Conservation (phyloP, 2,329 filamentous ascomycete species). For the Rutstroemia sydowiana region DNA sequence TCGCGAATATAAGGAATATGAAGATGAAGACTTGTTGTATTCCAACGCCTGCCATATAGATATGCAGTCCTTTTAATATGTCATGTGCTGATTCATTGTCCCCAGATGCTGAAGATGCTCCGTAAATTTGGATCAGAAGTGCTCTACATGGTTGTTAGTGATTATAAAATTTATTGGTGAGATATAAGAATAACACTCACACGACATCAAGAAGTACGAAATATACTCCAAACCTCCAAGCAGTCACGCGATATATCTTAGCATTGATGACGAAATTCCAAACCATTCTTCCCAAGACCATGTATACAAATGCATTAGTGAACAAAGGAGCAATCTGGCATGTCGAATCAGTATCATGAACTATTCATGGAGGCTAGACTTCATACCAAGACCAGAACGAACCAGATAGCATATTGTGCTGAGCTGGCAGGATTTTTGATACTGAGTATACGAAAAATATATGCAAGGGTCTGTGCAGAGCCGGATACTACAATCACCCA, state of each 20-base stretch:
- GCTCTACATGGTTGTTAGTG: conserved; percentile 13
- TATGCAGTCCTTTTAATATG: conserved; percentile 13
- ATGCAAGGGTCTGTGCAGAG: conserved; percentile 13
- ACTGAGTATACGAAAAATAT: conserved; percentile 16
- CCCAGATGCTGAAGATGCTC: conserved; percentile 29
- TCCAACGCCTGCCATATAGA: conserved; percentile 22
- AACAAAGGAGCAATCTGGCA: conserved; percentile 20
- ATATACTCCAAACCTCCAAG: conserved; percentile 19
- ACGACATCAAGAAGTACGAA: conserved; percentile 26
- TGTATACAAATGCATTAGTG: conserved; percentile 26
- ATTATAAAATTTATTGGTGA: neutral
- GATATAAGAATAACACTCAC: conserved; percentile 18
- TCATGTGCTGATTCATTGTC: conserved; percentile 26
- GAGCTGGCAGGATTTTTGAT: conserved; percentile 27
- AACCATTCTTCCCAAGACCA: conserved; percentile 25
- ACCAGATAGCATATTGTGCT: conserved; percentile 15
- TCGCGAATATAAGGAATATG: conserved; percentile 15
- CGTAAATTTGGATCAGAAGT: conserved; percentile 18
- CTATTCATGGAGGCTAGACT: neutral
- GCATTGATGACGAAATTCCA: conserved; percentile 20
- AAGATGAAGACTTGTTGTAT: conserved; percentile 22
- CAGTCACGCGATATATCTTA: conserved; percentile 18
- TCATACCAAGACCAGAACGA: conserved; percentile 18
- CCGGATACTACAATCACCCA: conserved; percentile 16
- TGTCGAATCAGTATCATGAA: neutral